phyloP scores from a whole-genome alignment of 2,329 filamentous ascomycete species.

The Pleurostoma richardsiae region DNA sequence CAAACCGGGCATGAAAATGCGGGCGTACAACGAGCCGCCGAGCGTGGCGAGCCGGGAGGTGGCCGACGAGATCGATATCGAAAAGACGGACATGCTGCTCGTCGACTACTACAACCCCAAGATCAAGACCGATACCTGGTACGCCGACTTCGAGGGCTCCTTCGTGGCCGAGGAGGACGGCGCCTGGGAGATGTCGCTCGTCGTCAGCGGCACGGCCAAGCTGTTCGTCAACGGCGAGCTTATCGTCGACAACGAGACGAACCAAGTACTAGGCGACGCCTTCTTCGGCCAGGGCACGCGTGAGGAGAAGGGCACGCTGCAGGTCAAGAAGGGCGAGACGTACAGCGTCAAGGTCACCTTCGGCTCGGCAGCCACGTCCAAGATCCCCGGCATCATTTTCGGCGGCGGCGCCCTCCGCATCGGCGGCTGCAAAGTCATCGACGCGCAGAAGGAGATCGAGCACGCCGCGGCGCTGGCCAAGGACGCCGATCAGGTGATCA shows the following conservation, averaged over 20 bases:
- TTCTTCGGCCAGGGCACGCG: constrained; percentile 55
- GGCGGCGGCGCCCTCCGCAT: constrained; percentile 58
- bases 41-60: constrained; percentile 37
- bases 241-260: constrained; percentile 61
- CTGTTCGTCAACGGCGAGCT: constrained; percentile 58
- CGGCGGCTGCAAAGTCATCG: constrained; percentile 54
- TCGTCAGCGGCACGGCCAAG: constrained; percentile 61
- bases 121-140: constrained; percentile 47
- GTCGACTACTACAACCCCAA: constrained; percentile 49
- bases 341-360: constrained; percentile 52
- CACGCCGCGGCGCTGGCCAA: constrained; percentile 64
- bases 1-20: constrained; percentile 55
- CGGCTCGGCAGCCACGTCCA: constrained; percentile 43
- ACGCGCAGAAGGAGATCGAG: constrained; percentile 54
- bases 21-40: constrained; percentile 56
- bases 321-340: constrained; percentile 45
- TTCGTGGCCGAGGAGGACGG: constrained; percentile 56
- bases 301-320: constrained; percentile 49
- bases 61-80: constrained; percentile 44
- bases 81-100: constrained; percentile 43
- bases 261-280: constrained; percentile 51
- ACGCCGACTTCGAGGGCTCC: constrained; percentile 55
- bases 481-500: constrained; percentile 69
- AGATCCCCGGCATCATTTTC: constrained; percentile 40
- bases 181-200: constrained; percentile 60